Evolutionary conservation across 805 yeast species (phyloP).

Genomic region (Lipomyces starkeyi): DNA sequence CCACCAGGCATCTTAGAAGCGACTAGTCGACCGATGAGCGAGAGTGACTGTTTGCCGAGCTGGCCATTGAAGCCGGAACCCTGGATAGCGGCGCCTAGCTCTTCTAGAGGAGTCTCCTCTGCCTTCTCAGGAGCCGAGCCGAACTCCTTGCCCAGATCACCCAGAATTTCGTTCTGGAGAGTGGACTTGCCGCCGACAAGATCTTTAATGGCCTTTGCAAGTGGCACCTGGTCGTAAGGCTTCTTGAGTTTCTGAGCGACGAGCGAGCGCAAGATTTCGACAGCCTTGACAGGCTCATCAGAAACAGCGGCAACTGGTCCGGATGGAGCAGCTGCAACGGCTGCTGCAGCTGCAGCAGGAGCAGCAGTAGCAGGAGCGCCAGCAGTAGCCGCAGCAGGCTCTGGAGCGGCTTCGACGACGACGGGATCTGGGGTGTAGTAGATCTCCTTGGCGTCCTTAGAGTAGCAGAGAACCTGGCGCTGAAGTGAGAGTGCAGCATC

Average conservation of each 20-base stretch:
- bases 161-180: conserved; percentile 96
- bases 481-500: conserved; percentile 94
- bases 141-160: conserved; percentile 98
- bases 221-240: conserved; percentile 80
- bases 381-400: conserved; percentile 53
- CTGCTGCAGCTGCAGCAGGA: conserved; percentile 63
- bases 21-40: conserved; percentile 87
- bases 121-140: conserved; percentile 99
- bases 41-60: conserved; percentile 91
- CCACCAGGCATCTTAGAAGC: conserved; percentile 99
- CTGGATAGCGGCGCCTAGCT: conserved; percentile 94
- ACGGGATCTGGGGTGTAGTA: conserved; percentile 73
- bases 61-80: conserved; percentile 79
- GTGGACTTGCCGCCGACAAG: conserved; percentile 98
- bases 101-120: conserved; percentile 95
- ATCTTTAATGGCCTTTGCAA: conserved; percentile 93
- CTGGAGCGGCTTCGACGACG: conserved; percentile 44
- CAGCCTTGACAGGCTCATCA: conserved; percentile 89
- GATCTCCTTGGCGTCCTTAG: conserved; percentile 95
- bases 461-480: conserved; percentile 93
- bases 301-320: conserved; percentile 85
- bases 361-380: conserved; percentile 63
- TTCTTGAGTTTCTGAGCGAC: conserved; percentile 97
- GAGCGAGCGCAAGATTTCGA: conserved; percentile 79
- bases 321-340: conserved; percentile 69